A percentile compares a stretch with the other conserved stretches of the same genome.
Conservation (phyloP, 306 rosid species). For the Styphnolobium japonicum region DNA sequence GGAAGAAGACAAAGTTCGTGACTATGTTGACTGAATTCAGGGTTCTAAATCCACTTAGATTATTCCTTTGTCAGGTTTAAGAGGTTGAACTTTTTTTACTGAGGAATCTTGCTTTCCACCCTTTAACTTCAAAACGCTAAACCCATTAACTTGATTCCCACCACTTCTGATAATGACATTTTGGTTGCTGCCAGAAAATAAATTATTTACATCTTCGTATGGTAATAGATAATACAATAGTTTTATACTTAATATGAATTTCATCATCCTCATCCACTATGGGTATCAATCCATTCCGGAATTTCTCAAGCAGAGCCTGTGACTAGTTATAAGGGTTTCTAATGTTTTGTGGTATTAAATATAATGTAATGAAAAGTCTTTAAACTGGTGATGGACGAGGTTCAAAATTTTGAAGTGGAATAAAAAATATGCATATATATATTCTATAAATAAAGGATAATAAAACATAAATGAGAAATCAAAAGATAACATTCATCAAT, state of each 20-base stretch:
- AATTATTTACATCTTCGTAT: neutral
- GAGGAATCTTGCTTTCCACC: slow-evolving; percentile 34
- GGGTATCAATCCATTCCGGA: slow-evolving; percentile 1
- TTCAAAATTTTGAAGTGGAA: no score
- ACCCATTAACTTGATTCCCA: slow-evolving; percentile 34
- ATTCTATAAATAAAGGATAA: no score
- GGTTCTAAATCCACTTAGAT: neutral
- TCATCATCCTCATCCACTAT: slow-evolving; percentile 6
- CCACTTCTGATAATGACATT: slow-evolving; percentile 32
- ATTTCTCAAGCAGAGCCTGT: slow-evolving; percentile 13
- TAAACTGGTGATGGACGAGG: no score
- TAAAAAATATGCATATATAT: no score
- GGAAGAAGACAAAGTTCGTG: slow-evolving; percentile 16
- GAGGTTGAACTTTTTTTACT: slow-evolving; percentile 7
- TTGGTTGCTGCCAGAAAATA: slow-evolving; percentile 3
- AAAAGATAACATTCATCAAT: no score
- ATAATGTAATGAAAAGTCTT: no score
- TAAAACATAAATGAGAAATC: no score
- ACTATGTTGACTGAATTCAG: slow-evolving; percentile 18
- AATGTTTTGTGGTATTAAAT: neutral
- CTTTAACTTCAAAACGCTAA: neutral
- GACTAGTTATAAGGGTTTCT: neutral
- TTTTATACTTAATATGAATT: neutral
- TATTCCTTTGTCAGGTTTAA: slow-evolving; percentile 23
- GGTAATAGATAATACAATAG: neutral